Evolutionary conservation across 1,284 basidiomycete species (phyloP).

Genomic region (Gomphus bonarii): DNA sequence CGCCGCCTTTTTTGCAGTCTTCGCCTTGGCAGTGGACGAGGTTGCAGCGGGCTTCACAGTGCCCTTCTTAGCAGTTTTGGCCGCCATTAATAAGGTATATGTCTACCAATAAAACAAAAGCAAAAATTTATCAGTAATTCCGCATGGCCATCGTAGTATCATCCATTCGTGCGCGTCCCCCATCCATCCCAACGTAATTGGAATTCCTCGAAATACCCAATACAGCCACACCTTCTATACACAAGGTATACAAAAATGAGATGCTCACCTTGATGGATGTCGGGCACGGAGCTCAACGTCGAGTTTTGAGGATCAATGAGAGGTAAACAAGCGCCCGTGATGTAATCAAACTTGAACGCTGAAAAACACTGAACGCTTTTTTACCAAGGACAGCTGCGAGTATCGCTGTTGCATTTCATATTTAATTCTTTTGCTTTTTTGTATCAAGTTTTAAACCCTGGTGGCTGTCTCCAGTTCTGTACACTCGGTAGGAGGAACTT

Average conservation of each 20-base stretch:
- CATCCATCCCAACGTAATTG: background rate
- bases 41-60: slow-evolving; percentile 10
- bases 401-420: too few relatives aligned
- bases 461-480: too few relatives aligned
- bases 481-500: too few relatives aligned
- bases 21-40: slow-evolving; percentile 70
- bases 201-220: background rate
- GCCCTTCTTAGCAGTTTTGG: slow-evolving; percentile 5
- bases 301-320: slow-evolving; percentile 5
- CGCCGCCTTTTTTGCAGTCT: slow-evolving; percentile 93
- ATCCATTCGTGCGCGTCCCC: background rate
- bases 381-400: too few relatives aligned
- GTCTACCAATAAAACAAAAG: background rate
- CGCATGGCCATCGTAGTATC: background rate
- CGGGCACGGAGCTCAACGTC: slow-evolving; percentile 6
- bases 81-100: background rate
- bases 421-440: too few relatives aligned
- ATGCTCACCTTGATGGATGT: background rate
- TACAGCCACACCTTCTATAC: background rate
- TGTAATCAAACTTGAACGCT: too few relatives aligned
- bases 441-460: too few relatives aligned
- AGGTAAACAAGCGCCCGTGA: background rate
- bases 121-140: slow-evolving; percentile 1
- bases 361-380: too few relatives aligned
- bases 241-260: background rate